Evolutionary conservation across 345 rosid species (phyloP), one percentile per base, ranked within the genome.

Genomic region (Kandelia obovata): DNA sequence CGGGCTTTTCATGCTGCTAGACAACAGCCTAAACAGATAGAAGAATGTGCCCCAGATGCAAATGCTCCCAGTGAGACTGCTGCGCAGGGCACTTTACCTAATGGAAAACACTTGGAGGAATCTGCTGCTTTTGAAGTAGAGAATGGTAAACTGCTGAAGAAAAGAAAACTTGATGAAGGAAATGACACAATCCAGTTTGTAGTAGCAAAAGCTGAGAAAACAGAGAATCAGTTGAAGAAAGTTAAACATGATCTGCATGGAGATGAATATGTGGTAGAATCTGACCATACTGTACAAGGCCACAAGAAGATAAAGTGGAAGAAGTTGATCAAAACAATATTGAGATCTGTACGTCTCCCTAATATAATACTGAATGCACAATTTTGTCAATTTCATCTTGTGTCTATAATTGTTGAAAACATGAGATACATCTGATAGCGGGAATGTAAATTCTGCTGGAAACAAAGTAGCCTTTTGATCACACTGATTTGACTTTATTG

Each of bases 261-360:
- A 65, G 81, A 67, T 71, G 72, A 75, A 0, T n/a, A 59, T 25
- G 62, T 46, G 53, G 53, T 25, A 43, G 79, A 74, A 59, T 39
- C 76, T 51, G 37, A 43, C 56, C 2, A 32, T 57, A 53, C 65
- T 28, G 85, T 82, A 66, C 79, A 73, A 20, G 26, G 65, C 34
- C 71, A 78, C 73, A 77, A 71, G 80, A 81, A 89, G 76, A 87
- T 94, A 67, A 88, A 87, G 67, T 91, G 97, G 96, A 89, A 86
- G 82, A 91, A 87, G 83, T 68, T 89, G 86, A 81, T 94, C 66
- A 81, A 76, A 39, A 75, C 88, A 17, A 78, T 92, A 58, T 73
- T 91, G 84, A 88, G 76, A 80, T 77, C 87, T 7, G 98, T 88
- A 85, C 26, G 88, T 76, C 66, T 75, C 65, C 11, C 32, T 23